Evolutionary conservation across 192 early-diverging fungal genomes (phyloP), one percentile per base, ranked within the genome.

Genomic region (Podila verticillata): DNA sequence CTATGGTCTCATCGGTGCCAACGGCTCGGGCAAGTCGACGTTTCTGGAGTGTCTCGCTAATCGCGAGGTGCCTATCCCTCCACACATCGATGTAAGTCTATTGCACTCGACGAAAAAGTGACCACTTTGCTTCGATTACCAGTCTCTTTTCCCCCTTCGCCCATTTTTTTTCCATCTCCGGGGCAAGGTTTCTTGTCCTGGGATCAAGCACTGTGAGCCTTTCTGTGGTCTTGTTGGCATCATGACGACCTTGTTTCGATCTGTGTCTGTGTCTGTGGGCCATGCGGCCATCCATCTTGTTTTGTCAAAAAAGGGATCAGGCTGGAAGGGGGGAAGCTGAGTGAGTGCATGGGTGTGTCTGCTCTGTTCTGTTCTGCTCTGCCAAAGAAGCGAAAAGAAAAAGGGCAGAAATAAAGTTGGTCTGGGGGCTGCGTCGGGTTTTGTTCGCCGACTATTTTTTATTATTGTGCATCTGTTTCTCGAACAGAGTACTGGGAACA

Each of bases 1-100:
- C 61, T 98, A 98, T 81, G 98, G 96, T 75, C 89, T 99, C 57
- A 89, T 99, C 57, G 97, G 97, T 36, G 89, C 93, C 59, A 99
- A 99, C 85, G 98, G 98, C 29, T 93, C 92, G 63, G 98, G 98
- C 39, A 96, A 98, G 83, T 96, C 95, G 17, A 99, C 98, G 34
- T 98, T 99, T 83, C 86, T 99, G 60, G 89, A 93, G 68, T 95
- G 94, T 59, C 89, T 99, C 79, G 95, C 96, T 36, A 92, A 91
- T 56, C 91, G 96, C 79, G 98, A 99, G 68, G 94, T 95, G 61
- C 93, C 94, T 51, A 96, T 99, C 81, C 98, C 98, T n/a, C 92
- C 93, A 7, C 96, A 97, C 67, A 99, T 99, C 82, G 97, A 98
- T 92, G 88, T 89, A 88, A 83, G 86, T 83, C 9, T 2, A 15